Base-by-base conservation (phyloP, 2,329 filamentous ascomycete species). In the Magnaporthiopsis poae region DNA sequence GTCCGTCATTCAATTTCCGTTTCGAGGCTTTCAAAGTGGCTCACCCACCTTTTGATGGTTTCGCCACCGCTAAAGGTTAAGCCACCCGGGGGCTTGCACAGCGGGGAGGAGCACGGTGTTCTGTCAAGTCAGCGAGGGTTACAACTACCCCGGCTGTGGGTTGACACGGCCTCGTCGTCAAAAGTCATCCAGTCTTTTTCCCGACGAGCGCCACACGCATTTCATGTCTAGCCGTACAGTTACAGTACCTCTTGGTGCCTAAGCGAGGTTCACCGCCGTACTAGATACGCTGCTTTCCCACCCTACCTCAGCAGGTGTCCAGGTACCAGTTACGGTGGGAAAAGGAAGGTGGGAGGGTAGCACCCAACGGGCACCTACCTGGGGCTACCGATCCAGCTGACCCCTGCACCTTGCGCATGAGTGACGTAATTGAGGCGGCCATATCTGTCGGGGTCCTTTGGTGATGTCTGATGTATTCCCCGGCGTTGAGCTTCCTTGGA, bases 171-270 rank as follows among this genome's bases (percentile, higher is more conserved):
- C 27, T 27, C 27, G 39, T 27, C 65, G 39, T 35, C 66, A 52
- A 68, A 66, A n/a, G n/a, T 59, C 62, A 59, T 65, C 65, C 18
- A 66, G n/a, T 21, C 39, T 46, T 46, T 27, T 27, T 52, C 7
- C 21, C 15, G 46, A n/a, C 21, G 18, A 21, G 18, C 46, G 46
- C 46, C 46, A 52, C 46, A 52, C 18, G 18, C 46, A 52, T 52
- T 21, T 27, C 46, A 52, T 52, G 46, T 52, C 3, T 13, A 52
- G 46, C 5, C 18, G 46, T 39, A 9, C 46, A 52, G 18, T n/a
- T n/a, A 21, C 46, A 27, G 27, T 27, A 27, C 27, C 27, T 27
- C 27, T 52, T 8, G 46, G 18, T 52, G 33, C 33, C 33, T 35
- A 35, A 35, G 33, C 33, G 7, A 35, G 33, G 33, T 7, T 35